Conservation (phyloP, 2,329 filamentous ascomycete species). For the Tolypocladium amazonense region DNA sequence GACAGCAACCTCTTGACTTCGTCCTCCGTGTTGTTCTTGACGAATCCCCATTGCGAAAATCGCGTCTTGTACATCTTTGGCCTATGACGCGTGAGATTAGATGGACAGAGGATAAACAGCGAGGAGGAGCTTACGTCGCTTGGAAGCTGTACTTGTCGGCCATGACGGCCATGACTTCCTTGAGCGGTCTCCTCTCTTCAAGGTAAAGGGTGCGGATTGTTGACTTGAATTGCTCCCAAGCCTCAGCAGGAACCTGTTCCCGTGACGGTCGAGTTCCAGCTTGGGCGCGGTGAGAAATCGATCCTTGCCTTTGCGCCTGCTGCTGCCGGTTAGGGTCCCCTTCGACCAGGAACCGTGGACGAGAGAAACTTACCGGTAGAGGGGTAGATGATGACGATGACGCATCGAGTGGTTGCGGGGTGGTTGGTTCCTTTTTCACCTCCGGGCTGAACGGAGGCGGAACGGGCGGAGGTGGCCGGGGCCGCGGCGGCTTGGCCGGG, state of each 20-base stretch:
- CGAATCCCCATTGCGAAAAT: conserved; percentile 44
- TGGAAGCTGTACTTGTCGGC: conserved; percentile 35
- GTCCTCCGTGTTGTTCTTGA: conserved; percentile 44
- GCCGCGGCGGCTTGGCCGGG: conserved; percentile 20
- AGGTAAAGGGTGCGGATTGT: conserved; percentile 35
- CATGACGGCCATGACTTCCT: conserved; percentile 42
- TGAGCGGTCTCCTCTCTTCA: conserved; percentile 38
- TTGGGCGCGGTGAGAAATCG: conserved; percentile 17
- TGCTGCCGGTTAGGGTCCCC: background rate
- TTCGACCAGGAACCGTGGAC: background rate
- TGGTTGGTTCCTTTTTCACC: conserved; percentile 19
- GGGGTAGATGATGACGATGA: conserved; percentile 12
- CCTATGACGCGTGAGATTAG: conserved; percentile 18
- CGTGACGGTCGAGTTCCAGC: conserved; percentile 25
- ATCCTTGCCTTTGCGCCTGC: conserved; percentile 17
- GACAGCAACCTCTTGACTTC: conserved; percentile 39
- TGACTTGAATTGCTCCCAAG: conserved; percentile 36
- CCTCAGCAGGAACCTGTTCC: conserved; percentile 32
- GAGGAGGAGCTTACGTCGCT: conserved; percentile 31
- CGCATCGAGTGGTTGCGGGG: conserved; percentile 14
- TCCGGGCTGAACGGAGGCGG: conserved; percentile 13
- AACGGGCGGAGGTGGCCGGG: conserved; percentile 12
- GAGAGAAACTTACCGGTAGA: conserved; percentile 13
- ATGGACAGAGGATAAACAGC: background rate
- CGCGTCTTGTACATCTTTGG: conserved; percentile 47